Conservation (phyloP, 2,329 filamentous ascomycete genomes). For the Trichoderma koningiopsis region DNA sequence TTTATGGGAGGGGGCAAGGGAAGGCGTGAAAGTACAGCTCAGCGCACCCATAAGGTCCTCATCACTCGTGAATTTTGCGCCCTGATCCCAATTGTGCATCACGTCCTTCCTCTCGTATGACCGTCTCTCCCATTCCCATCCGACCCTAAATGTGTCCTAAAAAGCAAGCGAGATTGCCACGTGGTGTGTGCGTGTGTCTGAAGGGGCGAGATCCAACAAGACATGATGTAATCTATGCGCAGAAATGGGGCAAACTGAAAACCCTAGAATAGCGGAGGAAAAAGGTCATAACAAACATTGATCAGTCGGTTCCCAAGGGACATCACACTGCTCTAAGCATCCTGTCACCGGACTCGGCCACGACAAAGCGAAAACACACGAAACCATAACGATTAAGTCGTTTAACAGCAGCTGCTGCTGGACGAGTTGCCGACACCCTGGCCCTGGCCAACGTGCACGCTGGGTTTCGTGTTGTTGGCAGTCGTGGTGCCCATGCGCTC, state of each 20-base stretch:
- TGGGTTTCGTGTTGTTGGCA: conserved; percentile 97
- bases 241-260: conserved; percentile 31
- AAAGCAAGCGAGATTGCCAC: conserved; percentile 25
- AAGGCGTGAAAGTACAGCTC: conserved; percentile 24
- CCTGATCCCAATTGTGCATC: conserved; percentile 21
- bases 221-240: conserved; percentile 44
- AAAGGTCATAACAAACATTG: conserved; percentile 37
- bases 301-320: conserved; percentile 37
- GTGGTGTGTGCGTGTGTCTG: conserved; percentile 25
- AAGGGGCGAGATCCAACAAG: conserved; percentile 38
- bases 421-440: conserved; percentile 89
- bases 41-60: conserved; percentile 21
- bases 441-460: conserved; percentile 91
- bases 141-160: conserved; percentile 25
- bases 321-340: conserved; percentile 30
- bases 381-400: conserved; percentile 2
- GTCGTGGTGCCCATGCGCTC: conserved; percentile 98
- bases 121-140: conserved; percentile 24
- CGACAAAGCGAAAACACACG: conserved; percentile 26
- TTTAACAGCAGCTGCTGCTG: conserved; percentile 88
- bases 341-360: conserved; percentile 26
- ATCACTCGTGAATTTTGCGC: conserved; percentile 25
- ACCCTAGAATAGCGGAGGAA: conserved; percentile 32
- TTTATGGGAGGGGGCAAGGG: conserved; percentile 6
- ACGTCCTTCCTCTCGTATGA: conserved; percentile 24